Evolutionary conservation across 768 basidiomycete species (phyloP).

Genomic region (Serpula lacrymans): DNA sequence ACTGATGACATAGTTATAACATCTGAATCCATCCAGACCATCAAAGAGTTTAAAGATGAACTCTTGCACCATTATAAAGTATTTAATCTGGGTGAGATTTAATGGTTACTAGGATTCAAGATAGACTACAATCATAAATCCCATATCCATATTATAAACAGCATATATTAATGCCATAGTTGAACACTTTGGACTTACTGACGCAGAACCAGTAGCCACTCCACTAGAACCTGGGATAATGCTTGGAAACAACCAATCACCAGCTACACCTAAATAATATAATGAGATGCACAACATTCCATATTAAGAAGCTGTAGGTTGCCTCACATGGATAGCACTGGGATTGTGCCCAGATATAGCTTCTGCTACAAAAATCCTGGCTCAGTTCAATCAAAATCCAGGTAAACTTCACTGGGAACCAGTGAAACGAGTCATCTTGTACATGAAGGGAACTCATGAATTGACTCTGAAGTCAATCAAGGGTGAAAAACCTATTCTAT

Average conservation of each 20-base stretch:
- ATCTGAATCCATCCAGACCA: neutral
- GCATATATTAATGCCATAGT: too few relatives aligned
- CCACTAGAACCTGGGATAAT: constrained; percentile 24
- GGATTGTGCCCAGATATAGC: constrained; percentile 29
- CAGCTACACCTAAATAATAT: too few relatives aligned
- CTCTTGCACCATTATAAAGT: neutral
- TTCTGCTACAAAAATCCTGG: constrained; percentile 22
- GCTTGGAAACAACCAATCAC: too few relatives aligned
- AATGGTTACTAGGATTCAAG: neutral
- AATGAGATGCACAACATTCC: too few relatives aligned
- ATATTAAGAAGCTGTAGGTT: constrained; percentile 32
- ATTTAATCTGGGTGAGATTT: neutral
- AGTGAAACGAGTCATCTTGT: constrained; percentile 11
- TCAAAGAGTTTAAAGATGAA: neutral
- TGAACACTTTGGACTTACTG: constrained; percentile 15
- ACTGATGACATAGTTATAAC: neutral
- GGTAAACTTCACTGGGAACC: constrained; percentile 6
- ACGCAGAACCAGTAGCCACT: constrained; percentile 16
- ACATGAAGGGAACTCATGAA: constrained; percentile 9
- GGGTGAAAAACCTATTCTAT: too few relatives aligned
- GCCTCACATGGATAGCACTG: constrained; percentile 25
- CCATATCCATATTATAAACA: too few relatives aligned
- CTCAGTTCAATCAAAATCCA: constrained; percentile 13
- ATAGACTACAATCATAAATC: neutral
- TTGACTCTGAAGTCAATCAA: too few relatives aligned